Percentiles rank a stretch among this genome's conserved stretches.
Evolutionary conservation across 202 grass and related monocot species (phyloP).

Genomic region (Panicum virgatum): DNA sequence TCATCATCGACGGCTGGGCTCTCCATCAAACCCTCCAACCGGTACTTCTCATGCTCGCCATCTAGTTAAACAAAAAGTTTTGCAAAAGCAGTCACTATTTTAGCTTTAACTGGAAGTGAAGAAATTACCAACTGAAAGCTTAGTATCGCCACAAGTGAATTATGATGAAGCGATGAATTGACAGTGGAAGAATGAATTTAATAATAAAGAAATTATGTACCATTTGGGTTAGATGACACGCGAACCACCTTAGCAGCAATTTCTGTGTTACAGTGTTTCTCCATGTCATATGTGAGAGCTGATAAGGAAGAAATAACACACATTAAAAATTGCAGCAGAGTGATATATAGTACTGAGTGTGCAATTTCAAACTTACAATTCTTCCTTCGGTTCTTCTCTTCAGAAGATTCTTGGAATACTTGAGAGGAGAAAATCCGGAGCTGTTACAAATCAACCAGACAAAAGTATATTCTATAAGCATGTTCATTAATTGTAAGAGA

Average conservation of each 20-base stretch:
- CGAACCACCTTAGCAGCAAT: constrained; percentile 86
- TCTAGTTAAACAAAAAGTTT: constrained; percentile 48
- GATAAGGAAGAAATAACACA: constrained; percentile 39
- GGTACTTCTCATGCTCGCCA: constrained; percentile 83
- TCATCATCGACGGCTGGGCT: constrained; percentile 81
- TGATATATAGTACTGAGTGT: constrained; percentile 26
- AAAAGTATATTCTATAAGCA: constrained; percentile 23
- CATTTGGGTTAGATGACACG: constrained; percentile 74
- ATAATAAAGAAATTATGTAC: constrained; percentile 49
- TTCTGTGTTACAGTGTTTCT: constrained; percentile 97
- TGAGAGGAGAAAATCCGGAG: constrained; percentile 90
- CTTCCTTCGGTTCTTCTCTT: constrained; percentile 71
- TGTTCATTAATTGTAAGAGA: constrained; percentile 26
- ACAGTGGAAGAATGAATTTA: background rate
- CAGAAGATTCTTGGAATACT: constrained; percentile 93
- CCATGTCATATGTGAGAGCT: constrained; percentile 96
- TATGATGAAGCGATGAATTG: constrained; percentile 13
- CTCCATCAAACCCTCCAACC: constrained; percentile 88
- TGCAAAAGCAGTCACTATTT: constrained; percentile 3
- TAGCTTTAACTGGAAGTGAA: background rate
- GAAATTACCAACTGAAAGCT: constrained; percentile 20
- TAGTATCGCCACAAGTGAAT: background rate
- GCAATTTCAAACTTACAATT: constrained; percentile 61
- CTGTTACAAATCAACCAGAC: constrained; percentile 50
- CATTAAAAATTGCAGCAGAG: constrained; percentile 33